Evolutionary conservation across 345 rosid species (phyloP).

Genomic region (Carallia brachiata): DNA sequence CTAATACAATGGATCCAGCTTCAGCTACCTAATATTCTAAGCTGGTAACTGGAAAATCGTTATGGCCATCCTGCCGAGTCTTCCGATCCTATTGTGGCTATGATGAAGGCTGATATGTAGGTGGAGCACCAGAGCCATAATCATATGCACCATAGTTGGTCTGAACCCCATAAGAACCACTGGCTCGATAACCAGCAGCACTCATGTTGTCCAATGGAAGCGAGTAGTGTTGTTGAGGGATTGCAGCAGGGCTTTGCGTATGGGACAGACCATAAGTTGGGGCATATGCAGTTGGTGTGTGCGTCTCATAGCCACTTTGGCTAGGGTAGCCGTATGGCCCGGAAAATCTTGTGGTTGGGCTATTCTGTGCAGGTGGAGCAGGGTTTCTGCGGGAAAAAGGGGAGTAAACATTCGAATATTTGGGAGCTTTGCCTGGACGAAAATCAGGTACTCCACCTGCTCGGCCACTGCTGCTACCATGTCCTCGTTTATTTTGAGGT

Average conservation of each 20-base stretch:
- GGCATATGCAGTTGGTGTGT: slow-evolving; percentile 24
- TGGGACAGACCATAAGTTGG: slow-evolving; percentile 35
- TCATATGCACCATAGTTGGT: slow-evolving; percentile 36
- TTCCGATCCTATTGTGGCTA: slow-evolving; percentile 18
- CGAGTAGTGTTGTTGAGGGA: slow-evolving; percentile 39
- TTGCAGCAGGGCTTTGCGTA: slow-evolving; percentile 34
- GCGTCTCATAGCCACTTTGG: slow-evolving; percentile 42
- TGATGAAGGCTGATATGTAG: slow-evolving; percentile 36
- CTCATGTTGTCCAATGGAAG: slow-evolving; percentile 28
- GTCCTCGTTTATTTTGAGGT: slow-evolving; percentile 42
- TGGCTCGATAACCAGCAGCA: slow-evolving; percentile 23
- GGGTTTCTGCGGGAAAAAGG: slow-evolving; percentile 39
- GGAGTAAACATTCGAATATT: slow-evolving; percentile 34
- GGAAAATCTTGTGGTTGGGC: slow-evolving; percentile 47
- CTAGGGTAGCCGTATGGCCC: slow-evolving; percentile 35
- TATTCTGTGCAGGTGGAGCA: slow-evolving; percentile 36
- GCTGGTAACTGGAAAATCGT: background rate
- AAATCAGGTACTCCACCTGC: slow-evolving; percentile 34
- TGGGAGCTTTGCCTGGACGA: slow-evolving; percentile 47
- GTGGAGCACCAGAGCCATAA: slow-evolving; percentile 29
- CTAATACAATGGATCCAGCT: background rate
- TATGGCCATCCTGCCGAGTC: background rate
- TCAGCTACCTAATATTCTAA: background rate
- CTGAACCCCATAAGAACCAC: slow-evolving; percentile 34
- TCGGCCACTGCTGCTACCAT: slow-evolving; percentile 28